Evolutionary conservation across 2,329 filamentous ascomycete species (phyloP), one percentile per base, ranked within the genome.

Genomic region (Fusarium papillatum): DNA sequence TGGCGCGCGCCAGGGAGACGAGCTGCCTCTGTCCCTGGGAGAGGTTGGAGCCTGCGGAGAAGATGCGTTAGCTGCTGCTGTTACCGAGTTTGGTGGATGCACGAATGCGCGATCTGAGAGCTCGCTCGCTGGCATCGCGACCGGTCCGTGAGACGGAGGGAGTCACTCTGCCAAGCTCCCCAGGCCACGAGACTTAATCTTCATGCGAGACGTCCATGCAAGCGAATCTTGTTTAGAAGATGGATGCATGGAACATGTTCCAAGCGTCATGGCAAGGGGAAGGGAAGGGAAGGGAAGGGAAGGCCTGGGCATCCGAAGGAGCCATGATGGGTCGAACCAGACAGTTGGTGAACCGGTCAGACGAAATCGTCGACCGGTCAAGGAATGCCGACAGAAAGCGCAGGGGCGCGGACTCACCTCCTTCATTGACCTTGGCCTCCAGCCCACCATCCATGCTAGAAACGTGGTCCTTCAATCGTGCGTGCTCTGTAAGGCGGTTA

Each of bases 11-110:
- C 57, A 99, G 90, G 22, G 96, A 98, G 64, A 99, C 91, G 71
- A 99, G 92, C 85, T 99, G 97, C 65, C 96, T 93, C 85, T 99
- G 97, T 62, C 97, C 97, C 83, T 97, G 94, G 69, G 95, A 98
- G 69, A 99, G 90, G 83, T 99, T 99, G 71, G 95, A 98, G 68
- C 97, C 95, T 96, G 81, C 70, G 57, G 50, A 48, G 50, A 50
- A 41, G 65, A 69, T 17, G 55, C 53, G 66, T 79, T 74, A 82
- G 76, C 29, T 55, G 26, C 50, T 55, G 50, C 66, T 69, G 29
- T 34, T 74, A 55, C 61, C 63, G 29, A 39, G 11, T 24, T 34
- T 39, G 38, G 24, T 41, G 48, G 41, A 22, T 36, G 55, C 24
- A 24, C 53, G 26, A 66, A 63, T 64, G 76, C 75, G 53, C 70